Conservation (phyloP, 345 rosid species). For the Trapa incisa region DNA sequence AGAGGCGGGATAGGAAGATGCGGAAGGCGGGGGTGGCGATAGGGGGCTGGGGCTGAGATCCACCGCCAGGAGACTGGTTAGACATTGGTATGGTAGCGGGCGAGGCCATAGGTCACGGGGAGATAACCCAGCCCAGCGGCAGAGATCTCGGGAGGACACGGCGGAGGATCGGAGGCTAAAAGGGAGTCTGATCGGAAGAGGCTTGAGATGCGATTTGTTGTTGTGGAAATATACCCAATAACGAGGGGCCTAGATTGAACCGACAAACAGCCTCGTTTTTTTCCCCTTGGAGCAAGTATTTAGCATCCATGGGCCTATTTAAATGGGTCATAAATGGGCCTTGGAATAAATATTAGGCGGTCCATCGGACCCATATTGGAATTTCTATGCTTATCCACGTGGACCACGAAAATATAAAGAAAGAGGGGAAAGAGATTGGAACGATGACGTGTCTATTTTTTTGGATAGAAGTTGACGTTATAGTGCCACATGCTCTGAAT, state of each 20-base stretch:
- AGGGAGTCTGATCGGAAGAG: background rate
- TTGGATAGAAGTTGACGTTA: conserved; percentile 1
- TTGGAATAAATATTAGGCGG: too few relatives aligned
- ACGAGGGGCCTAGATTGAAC: background rate
- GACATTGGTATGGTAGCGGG: conserved; percentile 11
- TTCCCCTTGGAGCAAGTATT: too few relatives aligned
- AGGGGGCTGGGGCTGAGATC: conserved; percentile 5
- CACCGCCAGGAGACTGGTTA: conserved; percentile 7
- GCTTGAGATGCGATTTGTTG: background rate
- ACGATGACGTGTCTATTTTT: conserved; percentile 17
- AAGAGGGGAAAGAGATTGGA: conserved; percentile 13
- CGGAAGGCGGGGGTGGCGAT: conserved; percentile 13
- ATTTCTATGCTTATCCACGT: too few relatives aligned
- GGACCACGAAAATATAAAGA: too few relatives aligned
- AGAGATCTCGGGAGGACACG: background rate
- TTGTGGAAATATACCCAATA: background rate
- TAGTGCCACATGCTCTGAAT: background rate
- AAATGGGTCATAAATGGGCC: too few relatives aligned
- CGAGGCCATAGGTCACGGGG: conserved; percentile 2
- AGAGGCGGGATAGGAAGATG: conserved; percentile 13
- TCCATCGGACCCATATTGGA: too few relatives aligned
- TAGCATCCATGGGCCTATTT: too few relatives aligned
- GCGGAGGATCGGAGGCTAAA: background rate
- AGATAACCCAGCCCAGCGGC: background rate
- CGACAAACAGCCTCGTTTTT: background rate